phyloP scores from a whole-genome alignment of 2,329 filamentous ascomycete genomes.

The Sarocladium oryzae region DNA sequence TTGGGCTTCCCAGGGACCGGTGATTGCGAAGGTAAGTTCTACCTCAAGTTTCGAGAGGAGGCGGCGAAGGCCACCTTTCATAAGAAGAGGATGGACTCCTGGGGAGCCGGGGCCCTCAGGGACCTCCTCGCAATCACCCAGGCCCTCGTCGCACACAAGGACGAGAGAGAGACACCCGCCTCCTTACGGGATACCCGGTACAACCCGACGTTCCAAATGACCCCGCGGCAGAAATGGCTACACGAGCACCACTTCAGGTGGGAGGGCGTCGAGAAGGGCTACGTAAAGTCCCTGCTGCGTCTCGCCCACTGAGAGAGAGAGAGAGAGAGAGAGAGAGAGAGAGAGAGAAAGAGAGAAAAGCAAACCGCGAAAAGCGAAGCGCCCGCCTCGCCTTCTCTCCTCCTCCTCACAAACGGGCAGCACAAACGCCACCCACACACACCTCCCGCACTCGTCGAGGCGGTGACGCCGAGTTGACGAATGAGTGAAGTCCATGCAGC shows the following conservation, averaged over 20 bases:
- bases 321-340: no score
- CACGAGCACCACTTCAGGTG: neutral
- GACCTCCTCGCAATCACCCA: neutral
- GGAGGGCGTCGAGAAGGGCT: neutral
- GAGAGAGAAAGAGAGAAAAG: no score
- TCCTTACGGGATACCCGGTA: neutral
- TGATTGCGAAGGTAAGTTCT: neutral
- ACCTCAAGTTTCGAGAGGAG: neutral
- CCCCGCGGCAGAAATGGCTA: neutral
- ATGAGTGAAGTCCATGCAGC: no score
- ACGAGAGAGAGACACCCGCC: neutral
- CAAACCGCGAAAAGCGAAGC: no score
- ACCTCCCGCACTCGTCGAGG: no score
- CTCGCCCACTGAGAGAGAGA: no score
- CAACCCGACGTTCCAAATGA: neutral
- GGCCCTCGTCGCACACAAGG: neutral
- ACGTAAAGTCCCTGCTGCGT: neutral
- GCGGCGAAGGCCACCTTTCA: neutral
- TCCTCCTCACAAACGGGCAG: no score
- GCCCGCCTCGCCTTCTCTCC: no score
- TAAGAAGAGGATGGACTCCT: no score
- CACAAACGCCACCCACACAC: no score
- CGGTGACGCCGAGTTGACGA: no score
- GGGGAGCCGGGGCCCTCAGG: neutral
- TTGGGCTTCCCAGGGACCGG: neutral